Conservation (phyloP, 208 protist genomes). For the Tetramitus jugosus region DNA sequence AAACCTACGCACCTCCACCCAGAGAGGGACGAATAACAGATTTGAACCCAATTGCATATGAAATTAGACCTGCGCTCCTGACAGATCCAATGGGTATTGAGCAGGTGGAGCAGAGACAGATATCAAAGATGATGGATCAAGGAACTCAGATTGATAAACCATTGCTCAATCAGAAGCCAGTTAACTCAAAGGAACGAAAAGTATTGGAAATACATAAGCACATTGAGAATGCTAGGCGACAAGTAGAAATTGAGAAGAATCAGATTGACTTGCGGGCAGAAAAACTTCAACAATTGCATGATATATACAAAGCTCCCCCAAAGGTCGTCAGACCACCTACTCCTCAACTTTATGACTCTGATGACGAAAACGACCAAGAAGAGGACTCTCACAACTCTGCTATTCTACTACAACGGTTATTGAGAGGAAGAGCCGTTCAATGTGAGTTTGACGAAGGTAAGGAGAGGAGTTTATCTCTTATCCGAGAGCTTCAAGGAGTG, state of each 20-base stretch:
- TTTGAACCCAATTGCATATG: background rate
- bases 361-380: slow-evolving; percentile 57
- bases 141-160: background rate
- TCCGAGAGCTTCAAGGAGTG: slow-evolving; percentile 75
- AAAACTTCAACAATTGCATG: slow-evolving; percentile 46
- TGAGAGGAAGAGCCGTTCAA: slow-evolving; percentile 76
- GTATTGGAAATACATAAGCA: background rate
- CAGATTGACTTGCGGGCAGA: background rate
- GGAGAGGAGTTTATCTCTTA: slow-evolving; percentile 74
- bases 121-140: background rate
- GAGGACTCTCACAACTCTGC: too few species aligned
- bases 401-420: slow-evolving; percentile 67
- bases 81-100: slow-evolving; percentile 11
- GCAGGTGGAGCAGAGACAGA: background rate
- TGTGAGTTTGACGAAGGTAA: slow-evolving; percentile 85
- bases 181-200: background rate
- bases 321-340: slow-evolving; percentile 70
- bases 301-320: slow-evolving; percentile 71
- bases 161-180: background rate
- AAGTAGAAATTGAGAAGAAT: background rate
- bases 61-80: slow-evolving; percentile 15
- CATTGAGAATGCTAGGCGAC: background rate
- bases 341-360: slow-evolving; percentile 57
- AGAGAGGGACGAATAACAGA: background rate
- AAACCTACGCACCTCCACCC: background rate